Base-by-base conservation (phyloP, 495 filamentous ascomycete genomes). In the Talaromyces proteolyticus region DNA sequence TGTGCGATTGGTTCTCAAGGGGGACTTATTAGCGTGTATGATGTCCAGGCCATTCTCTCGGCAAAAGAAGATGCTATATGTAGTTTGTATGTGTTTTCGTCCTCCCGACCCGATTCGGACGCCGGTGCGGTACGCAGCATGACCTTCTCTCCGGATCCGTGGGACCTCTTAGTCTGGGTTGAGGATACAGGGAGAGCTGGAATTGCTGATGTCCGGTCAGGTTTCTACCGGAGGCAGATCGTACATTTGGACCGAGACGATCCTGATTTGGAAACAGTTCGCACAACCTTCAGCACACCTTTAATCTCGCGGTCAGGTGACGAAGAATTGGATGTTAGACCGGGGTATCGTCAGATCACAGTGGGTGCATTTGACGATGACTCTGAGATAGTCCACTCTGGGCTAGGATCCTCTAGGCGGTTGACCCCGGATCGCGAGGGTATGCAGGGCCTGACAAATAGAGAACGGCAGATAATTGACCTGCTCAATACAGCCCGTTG, bases 91-190 rank as follows among this genome's bases (percentile, higher is more conserved):
- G 64, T 66, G 50, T 77, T 80, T 49, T 57, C 69, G 34, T 82
- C 85, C 5, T 84, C 85, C 1, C 70, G 83, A 51, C 70, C 80
- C 7, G 71, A 70, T 48, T 63, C 61, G 17, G 80, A 81, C 40
- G 76, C 73, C 17, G 92, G 94, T 49, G 90, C 93, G 40, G 82
- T 98, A 45, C 81, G 93, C 45, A 87, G 89, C 48, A 92, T 98
- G 83, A 76, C 82, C 19, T 98, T 98, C 61, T 86, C 88, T 0
- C 91, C 93, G 2, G 88, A 86, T 17, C 89, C 91, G 8, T 88
- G 84, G 79, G 92, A 98, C 63, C 78, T 98, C 14, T 74, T 98
- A 26, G 87, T 94, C 20, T 96, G 92, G 91, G 81, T 90, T 18
- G 93, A 98, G 67, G 86, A 95, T 53, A 85, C 84, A 52, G 91